Percentiles rank a stretch among this genome's conserved stretches.
phyloP scores from a whole-genome alignment of 176 grass and related monocot species.

The Chloris gayana region DNA sequence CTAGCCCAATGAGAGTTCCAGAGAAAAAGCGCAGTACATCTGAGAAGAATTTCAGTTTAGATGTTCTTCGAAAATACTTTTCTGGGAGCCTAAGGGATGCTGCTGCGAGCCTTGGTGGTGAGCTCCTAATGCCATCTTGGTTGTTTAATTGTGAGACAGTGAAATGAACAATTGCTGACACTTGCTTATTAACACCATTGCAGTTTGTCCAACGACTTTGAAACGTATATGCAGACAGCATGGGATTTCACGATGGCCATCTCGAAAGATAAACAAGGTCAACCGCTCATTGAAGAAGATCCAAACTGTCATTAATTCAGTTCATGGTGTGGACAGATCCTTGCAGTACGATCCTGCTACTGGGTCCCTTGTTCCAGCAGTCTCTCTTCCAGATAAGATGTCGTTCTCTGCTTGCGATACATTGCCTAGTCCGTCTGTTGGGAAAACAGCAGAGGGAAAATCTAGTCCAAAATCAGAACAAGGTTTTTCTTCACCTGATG shows the following conservation, averaged over 20 bases:
- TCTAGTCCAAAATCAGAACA: conserved; percentile 51
- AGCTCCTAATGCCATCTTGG: conserved; percentile 21
- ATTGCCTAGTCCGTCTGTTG: conserved; percentile 35
- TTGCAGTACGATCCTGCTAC: conserved; percentile 80
- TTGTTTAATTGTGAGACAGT: not conserved
- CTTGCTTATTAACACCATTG: conserved; percentile 29
- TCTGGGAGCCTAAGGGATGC: conserved; percentile 93
- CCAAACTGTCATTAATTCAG: conserved; percentile 88
- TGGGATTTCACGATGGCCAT: conserved; percentile 95
- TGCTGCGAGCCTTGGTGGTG: conserved; percentile 87
- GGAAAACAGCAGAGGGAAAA: conserved; percentile 33
- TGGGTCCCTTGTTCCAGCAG: conserved; percentile 76
- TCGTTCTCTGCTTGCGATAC: conserved; percentile 21
- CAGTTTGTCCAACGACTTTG: conserved; percentile 98
- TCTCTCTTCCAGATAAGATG: conserved; percentile 46
- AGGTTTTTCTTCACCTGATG: conserved; percentile 39
- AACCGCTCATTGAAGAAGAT: conserved; percentile 95
- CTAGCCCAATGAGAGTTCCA: conserved; percentile 42
- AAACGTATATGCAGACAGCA: conserved; percentile 95
- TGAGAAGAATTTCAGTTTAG: conserved; percentile 92
- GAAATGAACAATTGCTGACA: conserved; percentile 28
- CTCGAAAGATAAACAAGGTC: conserved; percentile 98
- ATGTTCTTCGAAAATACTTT: conserved; percentile 91
- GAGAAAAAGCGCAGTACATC: conserved; percentile 69
- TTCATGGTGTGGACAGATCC: conserved; percentile 77